Evolutionary conservation across 2,329 filamentous ascomycete species (phyloP), one percentile per base, ranked within the genome.

Genomic region (Talaromyces sp.): DNA sequence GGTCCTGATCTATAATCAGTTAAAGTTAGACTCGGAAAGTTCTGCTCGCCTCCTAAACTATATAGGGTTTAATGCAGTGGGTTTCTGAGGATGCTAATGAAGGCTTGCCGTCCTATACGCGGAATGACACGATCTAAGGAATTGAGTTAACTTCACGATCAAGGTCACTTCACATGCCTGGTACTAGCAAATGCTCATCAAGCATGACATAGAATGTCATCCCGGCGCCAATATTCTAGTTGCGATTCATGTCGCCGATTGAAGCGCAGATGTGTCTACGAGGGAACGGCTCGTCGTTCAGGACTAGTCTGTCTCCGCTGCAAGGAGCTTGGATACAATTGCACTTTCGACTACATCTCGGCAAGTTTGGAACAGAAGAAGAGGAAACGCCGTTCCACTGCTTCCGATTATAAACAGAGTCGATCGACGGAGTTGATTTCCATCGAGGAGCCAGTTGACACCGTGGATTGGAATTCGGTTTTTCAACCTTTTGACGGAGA

Each of bases 201-300:
- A 52, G 9, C 27, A 52, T 52, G 27, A n/a, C 1, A 50, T n/a
- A 52, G n/a, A 22, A 54, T 62, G 45, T 41, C 60, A 19, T 41
- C 47, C n/a, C 33, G 49, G 33, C 33, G 60, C 22, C 45, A 54
- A 11, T 31, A 62, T 43, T 61, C 58, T 31, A 61, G 58, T 17
- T 61, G 58, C 43, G 58, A 61, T 37, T n/a, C 25, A 37, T 49
- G 58, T 35, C 58, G 58, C 22, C 41, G 43, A 10, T 37, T 61
- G n/a, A 61, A 61, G 22, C 58, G 58, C n/a, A 61, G 49, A 61
- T 61, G 58, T 35, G n/a, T 43, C 10, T 61, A 49, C 15, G 27
- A 49, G 10, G 58, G 6, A 22, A 15, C 22, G 5, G 8, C 31
- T 22, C 41, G 25, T 22, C n/a, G 19, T 17, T 3, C 41, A 4